Percentiles rank a stretch among this genome's conserved stretches.
These are phyloP conservation scores for Ampelocalamus luodianensis DNA, from an alignment of 176 grass and related monocot species.

Conservation along the genomic window DNA sequence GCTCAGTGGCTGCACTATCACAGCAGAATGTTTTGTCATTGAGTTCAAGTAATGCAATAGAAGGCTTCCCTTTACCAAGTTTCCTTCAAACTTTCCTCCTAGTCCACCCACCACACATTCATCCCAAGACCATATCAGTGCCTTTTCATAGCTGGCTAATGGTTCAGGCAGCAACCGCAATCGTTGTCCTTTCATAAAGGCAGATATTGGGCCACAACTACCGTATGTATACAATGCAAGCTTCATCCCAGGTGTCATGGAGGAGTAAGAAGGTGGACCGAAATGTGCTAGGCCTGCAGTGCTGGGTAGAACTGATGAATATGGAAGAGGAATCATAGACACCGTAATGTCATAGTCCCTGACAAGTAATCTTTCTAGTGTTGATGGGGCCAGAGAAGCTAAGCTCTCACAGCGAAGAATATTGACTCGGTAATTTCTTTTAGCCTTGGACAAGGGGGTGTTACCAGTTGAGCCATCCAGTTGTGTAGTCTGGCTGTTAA, in stretches of 20 bases:
- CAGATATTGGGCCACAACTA: conserved; percentile 73
- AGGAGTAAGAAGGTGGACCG: conserved; percentile 91
- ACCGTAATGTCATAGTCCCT: conserved; percentile 94
- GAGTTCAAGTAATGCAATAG: conserved; percentile 85
- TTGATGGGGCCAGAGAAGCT: conserved; percentile 70
- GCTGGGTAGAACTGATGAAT: conserved; percentile 69
- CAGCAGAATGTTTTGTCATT: conserved; percentile 77
- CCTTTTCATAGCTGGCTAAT: conserved; percentile 78
- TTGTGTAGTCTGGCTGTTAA: conserved; percentile 18
- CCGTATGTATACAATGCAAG: conserved; percentile 74
- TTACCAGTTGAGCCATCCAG: conserved; percentile 31
- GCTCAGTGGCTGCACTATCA: conserved; percentile 82
- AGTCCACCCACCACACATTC: conserved; percentile 65
- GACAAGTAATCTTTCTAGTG: conserved; percentile 74
- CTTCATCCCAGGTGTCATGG: conserved; percentile 98
- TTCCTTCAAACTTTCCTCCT: conserved; percentile 77
- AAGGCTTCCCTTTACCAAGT: conserved; percentile 80
- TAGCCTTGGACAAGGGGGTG: conserved; percentile 44
- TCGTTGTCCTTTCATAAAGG: conserved; percentile 90
- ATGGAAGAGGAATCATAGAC: conserved; percentile 92
- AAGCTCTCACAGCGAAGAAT: conserved; percentile 96
- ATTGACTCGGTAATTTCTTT: conserved; percentile 80
- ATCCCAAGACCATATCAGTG: conserved; percentile 94
- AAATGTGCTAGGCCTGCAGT: conserved; percentile 75
- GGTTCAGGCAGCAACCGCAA: conserved; percentile 80